Evolutionary conservation across 2,329 filamentous ascomycete genomes (phyloP).

Genomic region (Acrodontium crateriforme): DNA sequence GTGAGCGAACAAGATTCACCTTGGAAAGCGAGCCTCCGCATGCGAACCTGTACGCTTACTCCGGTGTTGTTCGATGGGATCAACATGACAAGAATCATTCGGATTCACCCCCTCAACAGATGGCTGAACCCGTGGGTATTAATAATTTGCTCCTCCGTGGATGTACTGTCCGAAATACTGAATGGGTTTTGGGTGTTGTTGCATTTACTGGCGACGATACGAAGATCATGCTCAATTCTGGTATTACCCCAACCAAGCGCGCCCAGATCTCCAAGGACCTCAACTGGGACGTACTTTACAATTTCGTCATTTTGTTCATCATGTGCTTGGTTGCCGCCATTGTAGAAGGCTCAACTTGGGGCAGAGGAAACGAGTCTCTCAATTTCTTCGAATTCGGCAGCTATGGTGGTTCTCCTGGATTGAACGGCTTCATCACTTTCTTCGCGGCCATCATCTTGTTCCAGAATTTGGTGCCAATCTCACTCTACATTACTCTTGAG

Average conservation of each 20-base stretch:
- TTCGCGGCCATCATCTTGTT: conserved; percentile 91
- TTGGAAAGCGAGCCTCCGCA: conserved; percentile 88
- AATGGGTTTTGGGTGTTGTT: conserved; percentile 87
- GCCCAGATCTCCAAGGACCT: conserved; percentile 81
- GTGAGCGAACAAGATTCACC: conserved; percentile 73
- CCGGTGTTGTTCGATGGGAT: conserved; percentile 73
- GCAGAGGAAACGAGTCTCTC: conserved; percentile 57
- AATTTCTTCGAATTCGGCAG: conserved; percentile 76
- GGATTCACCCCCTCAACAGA: conserved; percentile 51
- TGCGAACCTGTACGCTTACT: conserved; percentile 91
- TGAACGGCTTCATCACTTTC: conserved; percentile 92
- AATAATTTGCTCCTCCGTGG: conserved; percentile 91
- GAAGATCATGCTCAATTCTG: conserved; percentile 98
- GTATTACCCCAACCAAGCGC: conserved; percentile 87
- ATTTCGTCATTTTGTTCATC: conserved; percentile 75
- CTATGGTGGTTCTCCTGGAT: conserved; percentile 48
- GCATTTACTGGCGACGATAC: conserved; percentile 92
- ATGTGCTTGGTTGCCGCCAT: conserved; percentile 84
- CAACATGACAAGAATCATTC: conserved; percentile 54
- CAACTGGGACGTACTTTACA: conserved; percentile 96
- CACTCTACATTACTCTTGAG: conserved; percentile 92
- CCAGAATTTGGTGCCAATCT: conserved; percentile 97
- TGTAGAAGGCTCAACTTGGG: conserved; percentile 73
- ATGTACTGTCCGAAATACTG: conserved; percentile 85
- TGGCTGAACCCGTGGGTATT: conserved; percentile 86